A percentile compares a stretch with the other conserved stretches of the same genome.
Evolutionary conservation across 768 basidiomycete species (phyloP).

Genomic region (Psilocybe subaeruginosa): DNA sequence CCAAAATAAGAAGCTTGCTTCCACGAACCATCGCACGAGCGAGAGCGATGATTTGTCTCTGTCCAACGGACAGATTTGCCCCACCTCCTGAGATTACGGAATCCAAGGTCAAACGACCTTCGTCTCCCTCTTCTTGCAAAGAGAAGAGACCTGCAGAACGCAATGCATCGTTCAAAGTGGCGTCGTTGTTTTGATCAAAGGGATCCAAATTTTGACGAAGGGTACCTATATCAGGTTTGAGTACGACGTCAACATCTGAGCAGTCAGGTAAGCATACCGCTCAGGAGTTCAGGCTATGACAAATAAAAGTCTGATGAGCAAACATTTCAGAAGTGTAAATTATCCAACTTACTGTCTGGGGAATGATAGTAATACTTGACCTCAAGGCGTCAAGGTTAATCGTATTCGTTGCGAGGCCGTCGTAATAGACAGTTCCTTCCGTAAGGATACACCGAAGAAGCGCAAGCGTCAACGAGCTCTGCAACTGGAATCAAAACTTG

Average conservation of each 20-base stretch:
- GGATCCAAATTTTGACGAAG: conserved; percentile 70
- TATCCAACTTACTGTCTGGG: conserved; percentile 39
- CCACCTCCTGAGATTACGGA: conserved; percentile 56
- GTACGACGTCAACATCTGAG: neutral
- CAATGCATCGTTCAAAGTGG: conserved; percentile 39
- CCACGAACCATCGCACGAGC: conserved; percentile 63
- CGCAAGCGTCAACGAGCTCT: conserved; percentile 61
- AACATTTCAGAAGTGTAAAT: conserved; percentile 40
- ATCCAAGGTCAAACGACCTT: conserved; percentile 53
- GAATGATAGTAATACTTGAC: conserved; percentile 64
- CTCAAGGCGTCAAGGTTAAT: conserved; percentile 62
- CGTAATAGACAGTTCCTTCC: conserved; percentile 60
- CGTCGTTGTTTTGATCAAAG: conserved; percentile 60
- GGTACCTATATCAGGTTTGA: conserved; percentile 46
- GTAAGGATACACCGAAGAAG: conserved; percentile 62
- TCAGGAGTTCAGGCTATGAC: conserved; percentile 49
- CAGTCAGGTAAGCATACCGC: conserved; percentile 32
- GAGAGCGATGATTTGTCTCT: conserved; percentile 72
- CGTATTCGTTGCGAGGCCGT: conserved; percentile 50
- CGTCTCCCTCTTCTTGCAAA: conserved; percentile 42
- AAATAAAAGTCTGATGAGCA: conserved; percentile 13
- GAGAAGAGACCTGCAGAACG: conserved; percentile 44
- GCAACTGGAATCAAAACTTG: neutral
- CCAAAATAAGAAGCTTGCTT: conserved; percentile 63
- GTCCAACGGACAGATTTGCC: conserved; percentile 75